Conservation (phyloP, 2,329 filamentous ascomycete genomes). For the Alternaria incomplexa region DNA sequence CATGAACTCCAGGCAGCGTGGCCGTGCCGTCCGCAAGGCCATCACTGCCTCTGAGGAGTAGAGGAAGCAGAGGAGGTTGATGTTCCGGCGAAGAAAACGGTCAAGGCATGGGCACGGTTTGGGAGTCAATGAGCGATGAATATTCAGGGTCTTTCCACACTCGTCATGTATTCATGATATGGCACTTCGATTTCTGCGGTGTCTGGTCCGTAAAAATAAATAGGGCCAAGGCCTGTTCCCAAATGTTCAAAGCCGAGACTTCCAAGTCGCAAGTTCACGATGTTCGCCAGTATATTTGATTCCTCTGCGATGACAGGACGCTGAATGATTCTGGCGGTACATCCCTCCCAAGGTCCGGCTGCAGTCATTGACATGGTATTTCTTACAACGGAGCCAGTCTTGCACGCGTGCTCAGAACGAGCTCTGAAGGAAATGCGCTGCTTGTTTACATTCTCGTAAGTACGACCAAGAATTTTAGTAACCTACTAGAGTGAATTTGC, state of each 20-base stretch:
- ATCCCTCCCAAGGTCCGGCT: not conserved
- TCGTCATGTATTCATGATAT: conserved; percentile 47
- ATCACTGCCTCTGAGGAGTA: conserved; percentile 60
- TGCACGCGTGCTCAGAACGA: not conserved
- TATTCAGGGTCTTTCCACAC: conserved; percentile 46
- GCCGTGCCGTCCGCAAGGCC: conserved; percentile 66
- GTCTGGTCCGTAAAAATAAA: conserved; percentile 46
- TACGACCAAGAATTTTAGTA: not conserved
- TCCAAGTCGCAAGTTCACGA: conserved; percentile 10
- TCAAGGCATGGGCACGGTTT: conserved; percentile 45
- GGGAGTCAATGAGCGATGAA: conserved; percentile 50
- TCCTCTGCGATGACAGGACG: not conserved
- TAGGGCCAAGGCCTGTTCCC: conserved; percentile 43
- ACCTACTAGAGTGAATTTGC: not conserved
- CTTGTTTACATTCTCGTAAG: not conserved
- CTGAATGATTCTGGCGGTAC: not conserved
- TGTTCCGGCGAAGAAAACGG: conserved; percentile 33
- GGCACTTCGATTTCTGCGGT: conserved; percentile 47
- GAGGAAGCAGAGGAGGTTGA: conserved; percentile 14
- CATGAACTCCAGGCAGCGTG: conserved; percentile 92
- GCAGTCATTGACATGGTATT: not conserved
- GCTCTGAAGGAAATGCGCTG: not conserved
- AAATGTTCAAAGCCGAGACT: conserved; percentile 19
- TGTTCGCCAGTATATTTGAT: not conserved
- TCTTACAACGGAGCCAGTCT: not conserved